Percentiles rank a stretch among this genome's conserved stretches.
Conservation (phyloP, 805 yeast species). For the Deakozyma indianensis region DNA sequence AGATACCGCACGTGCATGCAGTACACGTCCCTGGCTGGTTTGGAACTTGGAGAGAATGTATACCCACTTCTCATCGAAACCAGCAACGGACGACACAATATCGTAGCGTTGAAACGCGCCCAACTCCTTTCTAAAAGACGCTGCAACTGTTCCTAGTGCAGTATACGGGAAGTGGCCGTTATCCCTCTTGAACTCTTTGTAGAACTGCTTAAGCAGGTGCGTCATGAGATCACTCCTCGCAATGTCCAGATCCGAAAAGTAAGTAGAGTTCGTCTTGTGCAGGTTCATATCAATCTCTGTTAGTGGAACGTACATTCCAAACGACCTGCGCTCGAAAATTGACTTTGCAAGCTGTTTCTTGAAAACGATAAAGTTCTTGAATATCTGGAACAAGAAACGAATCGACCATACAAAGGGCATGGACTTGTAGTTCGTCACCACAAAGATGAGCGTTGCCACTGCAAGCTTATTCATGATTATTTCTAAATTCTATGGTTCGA, state of each 20-base stretch:
- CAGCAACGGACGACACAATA: constrained; percentile 44
- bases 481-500: no score
- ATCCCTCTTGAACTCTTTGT: constrained; percentile 24
- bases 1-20: constrained; percentile 50
- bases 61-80: constrained; percentile 86
- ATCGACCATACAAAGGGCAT: neutral
- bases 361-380: constrained; percentile 16
- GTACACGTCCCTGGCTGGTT: constrained; percentile 18
- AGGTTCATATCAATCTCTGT: constrained; percentile 75
- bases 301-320: constrained; percentile 48
- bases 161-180: constrained; percentile 36
- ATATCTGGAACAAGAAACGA: neutral
- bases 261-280: constrained; percentile 81
- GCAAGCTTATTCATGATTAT: neutral
- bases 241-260: constrained; percentile 68
- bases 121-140: constrained; percentile 60
- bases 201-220: constrained; percentile 40
- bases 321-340: constrained; percentile 29
- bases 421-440: neutral
- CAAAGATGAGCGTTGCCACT: neutral
- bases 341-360: constrained; percentile 9
- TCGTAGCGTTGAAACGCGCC: constrained; percentile 46
- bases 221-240: constrained; percentile 54
- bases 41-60: constrained; percentile 54
- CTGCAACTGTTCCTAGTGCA: constrained; percentile 64